Conservation (phyloP, 208 protist genomes). For the Crithidia thermophila region DNA sequence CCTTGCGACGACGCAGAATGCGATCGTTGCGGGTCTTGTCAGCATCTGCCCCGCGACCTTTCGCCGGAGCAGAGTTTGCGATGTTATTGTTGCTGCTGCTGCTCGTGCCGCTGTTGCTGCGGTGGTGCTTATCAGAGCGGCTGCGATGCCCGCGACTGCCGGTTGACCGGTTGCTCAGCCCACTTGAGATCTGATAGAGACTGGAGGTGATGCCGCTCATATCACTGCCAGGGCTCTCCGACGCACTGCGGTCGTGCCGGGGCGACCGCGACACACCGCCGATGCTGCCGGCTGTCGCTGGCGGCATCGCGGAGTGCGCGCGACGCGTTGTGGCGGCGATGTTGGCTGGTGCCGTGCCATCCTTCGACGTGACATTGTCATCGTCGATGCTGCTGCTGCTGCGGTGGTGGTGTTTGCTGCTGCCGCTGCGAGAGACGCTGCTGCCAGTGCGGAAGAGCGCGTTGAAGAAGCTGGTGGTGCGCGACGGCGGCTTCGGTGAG, state of each 20-base stretch:
- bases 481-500: neutral
- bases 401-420: neutral
- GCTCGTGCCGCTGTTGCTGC: neutral
- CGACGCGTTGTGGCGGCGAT: neutral
- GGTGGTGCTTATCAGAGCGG: too few relatives aligned
- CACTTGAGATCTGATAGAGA: conserved; percentile 1
- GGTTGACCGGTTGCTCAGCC: too few relatives aligned
- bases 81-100: neutral
- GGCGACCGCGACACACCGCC: neutral
- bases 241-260: neutral
- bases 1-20: too few relatives aligned
- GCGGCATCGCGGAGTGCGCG: too few relatives aligned
- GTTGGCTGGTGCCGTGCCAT: neutral
- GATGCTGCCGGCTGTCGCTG: too few relatives aligned
- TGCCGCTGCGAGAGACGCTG: neutral
- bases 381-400: neutral
- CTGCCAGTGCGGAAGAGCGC: conserved; percentile 5
- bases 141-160: too few relatives aligned
- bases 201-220: conserved; percentile 1
- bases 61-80: neutral
- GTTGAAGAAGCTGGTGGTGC: conserved; percentile 4
- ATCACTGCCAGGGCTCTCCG: conserved; percentile 9
- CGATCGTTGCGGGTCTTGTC: too few relatives aligned
- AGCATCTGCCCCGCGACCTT: neutral
- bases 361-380: neutral